phyloP scores from a whole-genome alignment of 176 grass and related monocot species.

The Sorghum bicolor region DNA sequence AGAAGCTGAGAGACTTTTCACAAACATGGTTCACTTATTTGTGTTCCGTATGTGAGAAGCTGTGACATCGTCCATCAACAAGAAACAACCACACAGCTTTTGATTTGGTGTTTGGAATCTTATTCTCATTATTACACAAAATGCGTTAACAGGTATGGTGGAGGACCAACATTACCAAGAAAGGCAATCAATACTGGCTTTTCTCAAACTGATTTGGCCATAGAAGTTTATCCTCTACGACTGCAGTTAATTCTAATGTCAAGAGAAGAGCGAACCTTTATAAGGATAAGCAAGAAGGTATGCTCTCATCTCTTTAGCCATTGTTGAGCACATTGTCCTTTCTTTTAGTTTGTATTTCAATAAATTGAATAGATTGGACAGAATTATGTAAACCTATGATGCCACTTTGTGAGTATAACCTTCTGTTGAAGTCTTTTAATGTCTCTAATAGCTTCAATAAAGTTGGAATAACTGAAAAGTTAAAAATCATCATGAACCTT shows the following conservation, averaged over 20 bases:
- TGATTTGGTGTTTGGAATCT: conserved; percentile 5
- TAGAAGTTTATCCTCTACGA: conserved; percentile 99
- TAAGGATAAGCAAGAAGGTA: conserved; percentile 99
- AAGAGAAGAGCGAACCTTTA: conserved; percentile 77
- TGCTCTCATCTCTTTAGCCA: conserved; percentile 18
- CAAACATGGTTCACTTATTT: background rate
- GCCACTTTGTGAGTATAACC: background rate
- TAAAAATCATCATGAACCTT: background rate
- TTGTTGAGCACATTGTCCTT: background rate
- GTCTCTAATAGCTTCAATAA: background rate
- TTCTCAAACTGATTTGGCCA: conserved; percentile 92
- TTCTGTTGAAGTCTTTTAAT: conserved; percentile 6
- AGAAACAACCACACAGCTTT: background rate
- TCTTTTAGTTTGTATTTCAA: conserved; percentile 19
- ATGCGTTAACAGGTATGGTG: conserved; percentile 75
- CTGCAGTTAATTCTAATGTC: conserved; percentile 84
- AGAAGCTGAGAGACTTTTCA: background rate
- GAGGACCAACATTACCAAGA: conserved; percentile 84
- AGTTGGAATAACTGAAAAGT: conserved; percentile 6
- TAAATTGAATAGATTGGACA: background rate
- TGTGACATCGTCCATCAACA: background rate
- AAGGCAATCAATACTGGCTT: conserved; percentile 95
- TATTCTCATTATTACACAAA: conserved; percentile 35
- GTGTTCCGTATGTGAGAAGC: background rate
- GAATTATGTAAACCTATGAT: conserved; percentile 8